Percentiles rank a stretch among this genome's conserved stretches.
Evolutionary conservation across 352 stramenopile genomes (phyloP).

Genomic region (Globisporangium radiosum): DNA sequence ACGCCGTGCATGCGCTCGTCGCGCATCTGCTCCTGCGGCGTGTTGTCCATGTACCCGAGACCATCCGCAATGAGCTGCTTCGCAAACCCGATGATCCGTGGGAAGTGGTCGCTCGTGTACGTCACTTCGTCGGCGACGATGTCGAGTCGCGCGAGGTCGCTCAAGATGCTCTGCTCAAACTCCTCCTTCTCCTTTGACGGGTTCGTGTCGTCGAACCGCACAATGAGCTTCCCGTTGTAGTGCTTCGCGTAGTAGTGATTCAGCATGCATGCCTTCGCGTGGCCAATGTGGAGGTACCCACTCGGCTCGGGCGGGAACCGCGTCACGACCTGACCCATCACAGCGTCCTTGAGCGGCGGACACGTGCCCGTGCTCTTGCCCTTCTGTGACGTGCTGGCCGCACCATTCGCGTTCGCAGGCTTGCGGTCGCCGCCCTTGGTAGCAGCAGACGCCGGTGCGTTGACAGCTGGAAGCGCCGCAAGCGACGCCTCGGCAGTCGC

Average conservation of each 20-base stretch:
- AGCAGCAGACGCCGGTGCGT: slow-evolving; percentile 6
- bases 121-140: slow-evolving; percentile 78
- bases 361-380: slow-evolving; percentile 87
- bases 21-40: slow-evolving; percentile 95
- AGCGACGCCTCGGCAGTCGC: slow-evolving; percentile 37
- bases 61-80: slow-evolving; percentile 93
- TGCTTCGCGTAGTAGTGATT: slow-evolving; percentile 99
- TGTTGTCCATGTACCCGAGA: slow-evolving; percentile 99
- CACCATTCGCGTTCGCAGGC: background rate
- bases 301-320: slow-evolving; percentile 74
- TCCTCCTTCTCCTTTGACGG: slow-evolving; percentile 99
- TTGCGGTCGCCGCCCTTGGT: slow-evolving; percentile 15
- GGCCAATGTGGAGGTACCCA: slow-evolving; percentile 87
- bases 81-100: slow-evolving; percentile 92
- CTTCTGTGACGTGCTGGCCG: slow-evolving; percentile 29
- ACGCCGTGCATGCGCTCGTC: slow-evolving; percentile 93
- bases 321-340: slow-evolving; percentile 94
- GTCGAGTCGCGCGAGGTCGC: slow-evolving; percentile 84
- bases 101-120: slow-evolving; percentile 99
- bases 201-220: slow-evolving; percentile 99
- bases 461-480: slow-evolving; percentile 35
- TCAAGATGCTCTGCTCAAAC: slow-evolving; percentile 95
- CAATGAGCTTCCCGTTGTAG: slow-evolving; percentile 96
- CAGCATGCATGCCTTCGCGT: slow-evolving; percentile 99
- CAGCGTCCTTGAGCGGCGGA: slow-evolving; percentile 91